Evolutionary conservation across 2,329 filamentous ascomycete genomes (phyloP), one percentile per base, ranked within the genome.

Genomic region (Ophiostoma sp.): DNA sequence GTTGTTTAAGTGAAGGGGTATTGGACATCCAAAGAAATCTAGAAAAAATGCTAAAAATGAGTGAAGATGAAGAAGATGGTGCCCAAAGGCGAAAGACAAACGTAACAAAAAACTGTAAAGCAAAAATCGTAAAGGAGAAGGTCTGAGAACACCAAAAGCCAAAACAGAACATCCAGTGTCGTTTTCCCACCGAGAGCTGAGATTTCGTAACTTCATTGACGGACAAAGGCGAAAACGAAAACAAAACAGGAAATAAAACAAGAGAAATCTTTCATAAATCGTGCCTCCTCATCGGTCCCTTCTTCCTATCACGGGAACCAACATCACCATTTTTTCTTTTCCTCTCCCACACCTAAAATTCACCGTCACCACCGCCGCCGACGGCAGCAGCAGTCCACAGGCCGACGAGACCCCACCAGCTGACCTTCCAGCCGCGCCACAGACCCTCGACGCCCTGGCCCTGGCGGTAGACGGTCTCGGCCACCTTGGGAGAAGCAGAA

Each of bases 341-440:
- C 22, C 3, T 22, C 12, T 3, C 50, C 2, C 1, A 3, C 42
- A n/a, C 39, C 74, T 81, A 90, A 74, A 90, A 90, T 79, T 89
- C 87, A 72, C 88, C 89, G 75, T 90, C 88, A 42, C 89, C 89
- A 31, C 87, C 88, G 57, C 85, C 86, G 11, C 89, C 88, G 63
- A 92, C 82, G 31, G 91, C 86, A 48, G 89, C 88, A 31, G 91
- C 91, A 8, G 89, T 89, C 92, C 92, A 94, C 11, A 94, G 85
- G 9, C 92, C 92, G 12, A 93, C 89, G 7, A 94, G 81, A 0
- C 92, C 92, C 91, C 92, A 93, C 84, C 92, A 93, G 74, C 90
- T 92, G 50, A 93, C 90, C 80, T 92, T 90, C 91, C 91, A 94
- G 0, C 92, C 92, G 42, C 92, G 84, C 87, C 91, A 92, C 15